Conservation (phyloP, 2,329 filamentous ascomycete genomes). For the Aspergillus pseudoterreus region DNA sequence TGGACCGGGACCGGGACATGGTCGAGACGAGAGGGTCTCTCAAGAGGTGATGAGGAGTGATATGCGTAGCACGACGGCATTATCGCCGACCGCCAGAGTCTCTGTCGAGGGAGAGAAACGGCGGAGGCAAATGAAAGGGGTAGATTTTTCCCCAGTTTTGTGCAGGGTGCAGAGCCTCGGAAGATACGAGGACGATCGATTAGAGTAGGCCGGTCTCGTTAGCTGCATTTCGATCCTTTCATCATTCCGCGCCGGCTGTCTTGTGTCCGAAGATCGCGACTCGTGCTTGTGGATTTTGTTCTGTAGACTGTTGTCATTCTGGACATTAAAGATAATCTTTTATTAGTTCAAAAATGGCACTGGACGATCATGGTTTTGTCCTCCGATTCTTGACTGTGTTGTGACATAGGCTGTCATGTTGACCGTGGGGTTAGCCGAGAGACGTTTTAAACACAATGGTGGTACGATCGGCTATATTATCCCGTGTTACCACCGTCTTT, state of each 20-base stretch:
- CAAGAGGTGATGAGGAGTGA: background rate
- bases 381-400: too few relatives aligned
- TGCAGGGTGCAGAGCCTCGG: constrained; percentile 5
- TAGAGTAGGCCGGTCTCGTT: constrained; percentile 4
- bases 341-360: too few relatives aligned
- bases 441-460: too few relatives aligned
- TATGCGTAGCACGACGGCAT: constrained; percentile 6
- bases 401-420: too few relatives aligned
- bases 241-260: background rate
- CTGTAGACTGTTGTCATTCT: background rate
- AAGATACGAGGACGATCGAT: constrained; percentile 8
- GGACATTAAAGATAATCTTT: too few relatives aligned
- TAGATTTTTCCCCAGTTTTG: constrained; percentile 9
- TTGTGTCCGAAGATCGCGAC: too few relatives aligned
- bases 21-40: background rate
- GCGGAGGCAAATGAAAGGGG: constrained; percentile 1
- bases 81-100: background rate
- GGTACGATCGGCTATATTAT: too few relatives aligned
- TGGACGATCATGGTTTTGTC: too few relatives aligned
- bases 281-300: background rate
- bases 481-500: too few relatives aligned
- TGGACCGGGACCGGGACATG: constrained; percentile 30
- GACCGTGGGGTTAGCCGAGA: too few relatives aligned
- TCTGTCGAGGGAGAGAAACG: too few relatives aligned
- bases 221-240: background rate